Conservation (phyloP, 805 yeast species). For the Spathaspora boniae region DNA sequence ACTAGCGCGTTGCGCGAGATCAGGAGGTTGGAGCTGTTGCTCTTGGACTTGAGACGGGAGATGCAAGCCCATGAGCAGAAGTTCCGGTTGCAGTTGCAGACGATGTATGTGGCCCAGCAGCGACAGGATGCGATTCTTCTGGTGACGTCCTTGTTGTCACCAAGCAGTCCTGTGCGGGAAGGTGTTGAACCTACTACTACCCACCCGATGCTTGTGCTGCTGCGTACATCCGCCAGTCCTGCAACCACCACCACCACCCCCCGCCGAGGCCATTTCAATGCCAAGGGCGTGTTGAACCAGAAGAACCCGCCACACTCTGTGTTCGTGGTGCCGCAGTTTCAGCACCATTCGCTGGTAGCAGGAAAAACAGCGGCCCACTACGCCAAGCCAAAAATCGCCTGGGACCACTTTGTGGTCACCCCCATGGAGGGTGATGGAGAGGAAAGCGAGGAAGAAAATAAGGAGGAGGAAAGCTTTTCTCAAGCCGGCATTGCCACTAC, state of each 20-base stretch:
- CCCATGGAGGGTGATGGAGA: neutral
- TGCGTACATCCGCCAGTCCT: neutral
- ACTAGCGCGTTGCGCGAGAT: conserved; percentile 7
- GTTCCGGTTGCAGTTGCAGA: conserved; percentile 3
- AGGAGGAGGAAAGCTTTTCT: neutral
- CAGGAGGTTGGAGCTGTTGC: conserved; percentile 4
- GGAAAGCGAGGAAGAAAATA: neutral
- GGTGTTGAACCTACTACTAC: neutral
- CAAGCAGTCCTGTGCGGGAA: neutral
- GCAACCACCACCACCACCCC: conserved; percentile 3
- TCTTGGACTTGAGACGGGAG: conserved; percentile 6
- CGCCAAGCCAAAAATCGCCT: conserved; percentile 17
- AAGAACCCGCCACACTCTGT: conserved; percentile 19
- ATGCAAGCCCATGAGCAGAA: conserved; percentile 6
- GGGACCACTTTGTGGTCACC: conserved; percentile 1
- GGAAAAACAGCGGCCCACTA: conserved; percentile 7
- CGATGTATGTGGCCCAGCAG: no score
- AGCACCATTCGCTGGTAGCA: conserved; percentile 13
- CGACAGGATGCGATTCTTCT: no score
- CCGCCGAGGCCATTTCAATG: conserved; percentile 5
- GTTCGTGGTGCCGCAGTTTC: conserved; percentile 21
- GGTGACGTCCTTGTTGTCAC: no score
- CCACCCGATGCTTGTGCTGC: neutral
- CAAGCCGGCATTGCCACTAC: neutral
- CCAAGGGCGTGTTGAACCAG: conserved; percentile 16